Percentiles rank a stretch among this genome's conserved stretches.
Conservation (phyloP, 768 basidiomycete genomes). For the Lactarius hatsudake region DNA sequence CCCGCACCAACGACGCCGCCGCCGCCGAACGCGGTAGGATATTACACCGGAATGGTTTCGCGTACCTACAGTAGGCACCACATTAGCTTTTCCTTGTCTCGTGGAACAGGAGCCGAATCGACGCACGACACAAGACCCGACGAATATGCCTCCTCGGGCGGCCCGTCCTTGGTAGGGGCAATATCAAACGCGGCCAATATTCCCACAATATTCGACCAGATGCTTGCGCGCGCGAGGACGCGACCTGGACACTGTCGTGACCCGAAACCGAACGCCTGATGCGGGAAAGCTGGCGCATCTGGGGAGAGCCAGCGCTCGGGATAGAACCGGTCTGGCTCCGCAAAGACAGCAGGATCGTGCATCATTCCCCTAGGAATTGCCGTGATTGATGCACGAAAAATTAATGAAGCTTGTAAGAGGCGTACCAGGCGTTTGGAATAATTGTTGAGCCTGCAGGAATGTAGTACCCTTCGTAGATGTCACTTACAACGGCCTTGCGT, state of each 20-base stretch:
- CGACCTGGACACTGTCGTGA: not conserved
- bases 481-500: not conserved
- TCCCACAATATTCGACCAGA: not conserved
- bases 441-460: not conserved
- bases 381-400: not conserved
- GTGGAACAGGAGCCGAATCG: too few species aligned
- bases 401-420: not conserved
- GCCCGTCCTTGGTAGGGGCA: not conserved
- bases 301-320: not conserved
- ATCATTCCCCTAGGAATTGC: not conserved
- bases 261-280: not conserved
- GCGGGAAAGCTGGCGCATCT: not conserved
- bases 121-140: too few species aligned
- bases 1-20: not conserved
- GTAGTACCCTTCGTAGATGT: not conserved
- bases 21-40: not conserved
- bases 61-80: not conserved
- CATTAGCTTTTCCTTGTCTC: not conserved
- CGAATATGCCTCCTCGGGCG: not conserved
- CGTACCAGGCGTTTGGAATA: not conserved
- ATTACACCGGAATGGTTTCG: not conserved
- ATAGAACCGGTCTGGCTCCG: not conserved
- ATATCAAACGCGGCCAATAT: not conserved
- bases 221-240: not conserved
- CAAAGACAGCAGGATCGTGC: not conserved